Conservation (phyloP, 176 grass and related monocot genomes). For the Bromus sterilis region DNA sequence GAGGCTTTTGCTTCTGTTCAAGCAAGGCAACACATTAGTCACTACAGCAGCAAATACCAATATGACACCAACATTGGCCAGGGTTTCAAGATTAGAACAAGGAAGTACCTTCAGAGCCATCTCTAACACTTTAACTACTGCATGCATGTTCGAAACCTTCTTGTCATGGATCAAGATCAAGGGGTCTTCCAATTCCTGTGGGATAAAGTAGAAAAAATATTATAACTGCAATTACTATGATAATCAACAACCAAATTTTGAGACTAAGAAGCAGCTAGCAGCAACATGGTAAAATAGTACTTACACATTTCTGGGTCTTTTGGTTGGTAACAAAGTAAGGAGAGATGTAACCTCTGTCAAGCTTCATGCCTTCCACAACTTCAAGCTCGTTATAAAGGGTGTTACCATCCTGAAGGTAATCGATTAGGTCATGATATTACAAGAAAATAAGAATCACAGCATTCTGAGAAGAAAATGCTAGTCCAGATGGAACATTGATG, state of each 20-base stretch:
- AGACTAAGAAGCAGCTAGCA: neutral
- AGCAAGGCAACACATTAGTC: neutral
- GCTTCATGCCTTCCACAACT: slow-evolving; percentile 99
- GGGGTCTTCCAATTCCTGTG: slow-evolving; percentile 87
- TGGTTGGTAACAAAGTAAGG: slow-evolving; percentile 92
- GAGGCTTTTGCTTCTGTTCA: slow-evolving; percentile 76
- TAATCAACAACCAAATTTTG: neutral
- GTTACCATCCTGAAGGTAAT: slow-evolving; percentile 67
- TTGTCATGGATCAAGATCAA: slow-evolving; percentile 97
- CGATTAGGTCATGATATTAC: neutral
- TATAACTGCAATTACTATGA: neutral
- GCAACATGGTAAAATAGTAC: slow-evolving; percentile 2
- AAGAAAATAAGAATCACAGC: neutral
- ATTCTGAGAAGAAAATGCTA: neutral
- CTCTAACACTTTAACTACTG: slow-evolving; percentile 83
- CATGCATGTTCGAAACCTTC: slow-evolving; percentile 74
- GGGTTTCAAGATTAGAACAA: neutral
- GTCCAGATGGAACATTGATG: neutral
- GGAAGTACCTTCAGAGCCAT: slow-evolving; percentile 63
- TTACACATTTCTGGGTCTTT: slow-evolving; percentile 99
- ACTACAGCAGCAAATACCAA: neutral
- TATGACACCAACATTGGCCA: neutral
- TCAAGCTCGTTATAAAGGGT: slow-evolving; percentile 91
- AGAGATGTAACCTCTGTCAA: slow-evolving; percentile 96
- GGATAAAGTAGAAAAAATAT: neutral